phyloP scores from a whole-genome alignment of 2,329 filamentous ascomycete species.

The Orbilia ellipsospora region DNA sequence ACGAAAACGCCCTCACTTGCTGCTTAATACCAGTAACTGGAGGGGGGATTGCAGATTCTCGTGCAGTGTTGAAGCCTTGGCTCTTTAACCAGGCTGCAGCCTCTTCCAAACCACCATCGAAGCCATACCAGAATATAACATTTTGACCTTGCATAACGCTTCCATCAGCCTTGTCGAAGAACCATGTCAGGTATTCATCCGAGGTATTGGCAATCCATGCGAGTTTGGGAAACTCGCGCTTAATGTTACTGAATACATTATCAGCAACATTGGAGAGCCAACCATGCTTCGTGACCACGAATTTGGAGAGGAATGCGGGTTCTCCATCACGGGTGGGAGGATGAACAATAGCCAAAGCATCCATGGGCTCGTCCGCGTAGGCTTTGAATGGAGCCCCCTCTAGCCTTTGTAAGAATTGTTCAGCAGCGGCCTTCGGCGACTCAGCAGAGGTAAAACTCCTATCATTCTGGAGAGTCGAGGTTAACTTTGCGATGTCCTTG shows the following conservation, averaged over 20 bases:
- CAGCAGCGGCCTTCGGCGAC: conserved; percentile 77
- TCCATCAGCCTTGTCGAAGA: conserved; percentile 95
- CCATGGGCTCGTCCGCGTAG: conserved; percentile 94
- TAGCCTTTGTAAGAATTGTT: conserved; percentile 84
- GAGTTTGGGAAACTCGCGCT: conserved; percentile 90
- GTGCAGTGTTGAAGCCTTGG: conserved; percentile 82
- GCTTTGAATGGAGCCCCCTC: conserved; percentile 84
- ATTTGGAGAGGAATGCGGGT: conserved; percentile 84
- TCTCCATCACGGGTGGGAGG: conserved; percentile 74
- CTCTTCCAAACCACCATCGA: conserved; percentile 78
- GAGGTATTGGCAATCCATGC: conserved; percentile 97
- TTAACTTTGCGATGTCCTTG: conserved; percentile 78
- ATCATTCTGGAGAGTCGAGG: conserved; percentile 80
- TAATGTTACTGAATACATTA: conserved; percentile 92
- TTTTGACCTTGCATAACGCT: conserved; percentile 86
- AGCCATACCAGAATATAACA: conserved; percentile 96
- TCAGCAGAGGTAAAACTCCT: conserved; percentile 76
- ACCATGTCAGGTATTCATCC: conserved; percentile 97
- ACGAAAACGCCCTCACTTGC: conserved; percentile 58
- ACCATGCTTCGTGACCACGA: conserved; percentile 91
- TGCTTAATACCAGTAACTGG: conserved; percentile 59
- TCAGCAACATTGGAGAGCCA: conserved; percentile 96
- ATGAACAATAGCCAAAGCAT: conserved; percentile 88
- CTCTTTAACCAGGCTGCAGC: conserved; percentile 85
- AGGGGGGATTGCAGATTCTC: conserved; percentile 62